phyloP scores from a whole-genome alignment of 176 grass and related monocot species.

The Rhynchospora pubera region DNA sequence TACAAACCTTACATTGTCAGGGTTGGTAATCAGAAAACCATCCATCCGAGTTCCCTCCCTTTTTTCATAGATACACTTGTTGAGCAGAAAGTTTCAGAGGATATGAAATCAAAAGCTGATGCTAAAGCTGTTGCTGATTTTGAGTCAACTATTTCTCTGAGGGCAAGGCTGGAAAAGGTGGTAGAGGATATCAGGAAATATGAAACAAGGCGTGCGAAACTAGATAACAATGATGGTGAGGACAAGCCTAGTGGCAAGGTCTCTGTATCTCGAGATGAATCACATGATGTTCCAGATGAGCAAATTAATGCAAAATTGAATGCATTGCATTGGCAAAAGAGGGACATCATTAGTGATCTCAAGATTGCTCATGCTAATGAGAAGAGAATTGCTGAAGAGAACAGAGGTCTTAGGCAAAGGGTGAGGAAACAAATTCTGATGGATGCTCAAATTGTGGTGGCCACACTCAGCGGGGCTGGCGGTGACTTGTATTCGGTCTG shows the following conservation, averaged over 20 bases:
- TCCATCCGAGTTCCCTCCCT: slow-evolving; percentile 74
- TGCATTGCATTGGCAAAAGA: slow-evolving; percentile 76
- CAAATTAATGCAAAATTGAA: slow-evolving; percentile 75
- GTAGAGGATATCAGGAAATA: slow-evolving; percentile 81
- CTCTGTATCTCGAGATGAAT: slow-evolving; percentile 26
- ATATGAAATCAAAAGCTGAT: slow-evolving; percentile 40
- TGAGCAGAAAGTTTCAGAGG: slow-evolving; percentile 68
- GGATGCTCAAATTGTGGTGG: slow-evolving; percentile 91
- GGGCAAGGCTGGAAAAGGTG: slow-evolving; percentile 74
- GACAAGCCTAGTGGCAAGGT: slow-evolving; percentile 27
- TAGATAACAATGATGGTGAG: slow-evolving; percentile 39
- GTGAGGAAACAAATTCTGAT: slow-evolving; percentile 82
- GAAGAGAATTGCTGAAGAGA: slow-evolving; percentile 78
- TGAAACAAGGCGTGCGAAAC: slow-evolving; percentile 65
- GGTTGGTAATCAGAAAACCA: slow-evolving; percentile 88
- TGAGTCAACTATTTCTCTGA: slow-evolving; percentile 66
- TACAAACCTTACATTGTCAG: slow-evolving; percentile 87
- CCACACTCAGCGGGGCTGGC: slow-evolving; percentile 90
- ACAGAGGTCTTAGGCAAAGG: slow-evolving; percentile 61
- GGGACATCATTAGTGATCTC: slow-evolving; percentile 63
- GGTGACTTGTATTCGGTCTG: slow-evolving; percentile 91
- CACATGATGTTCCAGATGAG: slow-evolving; percentile 64
- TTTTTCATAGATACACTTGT: slow-evolving; percentile 96
- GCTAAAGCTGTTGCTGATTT: slow-evolving; percentile 37
- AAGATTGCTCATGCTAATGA: slow-evolving; percentile 65